These are phyloP conservation scores for Leptographium radiaticola DNA, from an alignment of 2,329 filamentous ascomycete genomes.

Conservation along the genomic window DNA sequence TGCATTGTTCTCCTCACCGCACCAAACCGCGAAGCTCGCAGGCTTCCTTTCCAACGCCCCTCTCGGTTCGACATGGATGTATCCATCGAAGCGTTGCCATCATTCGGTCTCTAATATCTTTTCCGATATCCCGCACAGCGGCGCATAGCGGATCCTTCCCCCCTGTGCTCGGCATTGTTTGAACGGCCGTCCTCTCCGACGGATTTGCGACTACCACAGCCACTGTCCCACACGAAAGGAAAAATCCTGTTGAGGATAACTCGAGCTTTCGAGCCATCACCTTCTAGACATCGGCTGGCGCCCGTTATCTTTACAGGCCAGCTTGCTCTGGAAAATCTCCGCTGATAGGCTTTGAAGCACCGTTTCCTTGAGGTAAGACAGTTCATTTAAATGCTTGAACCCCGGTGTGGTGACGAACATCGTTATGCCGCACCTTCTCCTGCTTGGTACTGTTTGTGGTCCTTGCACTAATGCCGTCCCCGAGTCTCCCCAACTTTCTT, in stretches of 20 bases:
- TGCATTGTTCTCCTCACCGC: background rate
- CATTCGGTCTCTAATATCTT: constrained; percentile 2
- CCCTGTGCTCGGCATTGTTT: background rate
- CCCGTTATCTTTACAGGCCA: background rate
- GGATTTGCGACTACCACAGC: background rate
- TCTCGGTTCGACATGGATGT: constrained; percentile 9
- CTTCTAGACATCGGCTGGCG: background rate
- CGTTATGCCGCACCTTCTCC: too few species aligned
- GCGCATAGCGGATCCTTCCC: background rate
- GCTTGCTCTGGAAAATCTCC: background rate
- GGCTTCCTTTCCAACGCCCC: background rate
- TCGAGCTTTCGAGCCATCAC: background rate
- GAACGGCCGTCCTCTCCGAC: background rate
- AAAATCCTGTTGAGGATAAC: too few species aligned
- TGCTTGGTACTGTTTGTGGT: too few species aligned
- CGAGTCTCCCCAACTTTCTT: background rate
- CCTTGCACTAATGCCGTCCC: too few species aligned
- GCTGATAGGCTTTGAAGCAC: background rate
- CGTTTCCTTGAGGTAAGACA: background rate
- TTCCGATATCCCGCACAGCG: background rate
- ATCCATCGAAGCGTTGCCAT: constrained; percentile 4
- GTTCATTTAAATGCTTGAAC: too few species aligned
- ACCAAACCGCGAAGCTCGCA: background rate
- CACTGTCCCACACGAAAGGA: background rate
- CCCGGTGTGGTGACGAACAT: too few species aligned